Conservation (phyloP, 1,284 basidiomycete species). For the Porodaedalea pini region DNA sequence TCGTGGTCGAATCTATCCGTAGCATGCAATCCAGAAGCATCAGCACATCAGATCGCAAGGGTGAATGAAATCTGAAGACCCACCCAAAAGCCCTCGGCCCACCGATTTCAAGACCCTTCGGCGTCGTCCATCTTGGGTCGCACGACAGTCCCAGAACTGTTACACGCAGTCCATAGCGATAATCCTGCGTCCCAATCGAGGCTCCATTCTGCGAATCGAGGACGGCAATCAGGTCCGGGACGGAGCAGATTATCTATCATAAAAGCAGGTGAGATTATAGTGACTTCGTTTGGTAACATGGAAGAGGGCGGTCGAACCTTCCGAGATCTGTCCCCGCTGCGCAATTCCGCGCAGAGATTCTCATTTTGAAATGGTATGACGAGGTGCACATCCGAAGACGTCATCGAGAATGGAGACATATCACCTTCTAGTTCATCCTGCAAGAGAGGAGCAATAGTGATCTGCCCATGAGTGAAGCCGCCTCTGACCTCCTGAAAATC, state of each 20-base stretch:
- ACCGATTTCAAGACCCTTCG: slow-evolving; percentile 51
- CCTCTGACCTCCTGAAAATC: slow-evolving; percentile 35
- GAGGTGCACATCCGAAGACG: slow-evolving; percentile 23
- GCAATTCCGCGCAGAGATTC: slow-evolving; percentile 46
- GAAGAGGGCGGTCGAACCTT: slow-evolving; percentile 23
- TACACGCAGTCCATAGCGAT: slow-evolving; percentile 54
- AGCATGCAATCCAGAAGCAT: not conserved
- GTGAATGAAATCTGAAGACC: not conserved
- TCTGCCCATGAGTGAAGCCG: slow-evolving; percentile 49
- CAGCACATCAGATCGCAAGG: not conserved
- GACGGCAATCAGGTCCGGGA: slow-evolving; percentile 57
- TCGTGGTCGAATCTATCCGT: slow-evolving; percentile 24
- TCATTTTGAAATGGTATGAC: slow-evolving; percentile 58
- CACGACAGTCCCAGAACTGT: slow-evolving; percentile 54
- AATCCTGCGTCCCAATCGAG: slow-evolving; percentile 47
- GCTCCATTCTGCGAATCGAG: slow-evolving; percentile 53
- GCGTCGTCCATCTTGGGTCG: slow-evolving; percentile 53
- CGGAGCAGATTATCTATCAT: slow-evolving; percentile 39
- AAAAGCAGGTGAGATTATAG: not conserved
- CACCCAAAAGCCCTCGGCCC: slow-evolving; percentile 35
- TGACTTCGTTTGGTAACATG: not conserved
- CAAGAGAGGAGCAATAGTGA: slow-evolving; percentile 42
- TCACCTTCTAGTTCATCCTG: slow-evolving; percentile 45
- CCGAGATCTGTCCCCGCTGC: slow-evolving; percentile 33
- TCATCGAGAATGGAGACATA: slow-evolving; percentile 3